Conservation (phyloP, 2,329 filamentous ascomycete species). For the Tetracladium maxilliforme region DNA sequence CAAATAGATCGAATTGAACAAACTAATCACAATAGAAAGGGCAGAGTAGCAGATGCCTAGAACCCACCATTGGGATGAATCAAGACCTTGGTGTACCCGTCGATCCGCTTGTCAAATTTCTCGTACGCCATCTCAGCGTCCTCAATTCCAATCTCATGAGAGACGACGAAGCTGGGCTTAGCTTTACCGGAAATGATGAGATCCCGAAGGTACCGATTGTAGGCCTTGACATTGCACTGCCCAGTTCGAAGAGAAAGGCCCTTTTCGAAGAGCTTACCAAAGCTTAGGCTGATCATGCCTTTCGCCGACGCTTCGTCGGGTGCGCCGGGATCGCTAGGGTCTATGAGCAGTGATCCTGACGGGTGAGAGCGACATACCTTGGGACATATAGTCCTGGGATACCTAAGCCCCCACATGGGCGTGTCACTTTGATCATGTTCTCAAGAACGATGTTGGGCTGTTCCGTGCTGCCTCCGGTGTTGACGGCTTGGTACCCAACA, state of each 20-base stretch:
- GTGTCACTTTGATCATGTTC: slow-evolving; percentile 46
- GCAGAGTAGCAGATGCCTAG: no score
- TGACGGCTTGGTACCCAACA: slow-evolving; percentile 50
- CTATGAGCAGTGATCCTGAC: slow-evolving; percentile 13
- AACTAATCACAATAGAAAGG: no score
- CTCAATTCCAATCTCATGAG: slow-evolving; percentile 47
- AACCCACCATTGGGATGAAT: slow-evolving; percentile 45
- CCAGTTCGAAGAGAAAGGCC: slow-evolving; percentile 44
- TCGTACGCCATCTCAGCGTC: slow-evolving; percentile 45
- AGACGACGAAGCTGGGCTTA: slow-evolving; percentile 52
- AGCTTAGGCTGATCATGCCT: slow-evolving; percentile 47
- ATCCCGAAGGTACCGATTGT: slow-evolving; percentile 51
- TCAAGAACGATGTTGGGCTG: slow-evolving; percentile 48
- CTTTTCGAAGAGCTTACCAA: slow-evolving; percentile 58
- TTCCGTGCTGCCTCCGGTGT: slow-evolving; percentile 37
- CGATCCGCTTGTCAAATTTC: slow-evolving; percentile 50
- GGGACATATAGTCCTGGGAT: slow-evolving; percentile 29
- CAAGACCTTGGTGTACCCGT: slow-evolving; percentile 54
- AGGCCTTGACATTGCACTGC: slow-evolving; percentile 54
- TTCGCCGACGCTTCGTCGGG: slow-evolving; percentile 44
- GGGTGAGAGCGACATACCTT: slow-evolving; percentile 2
- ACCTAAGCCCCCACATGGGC: slow-evolving; percentile 44
- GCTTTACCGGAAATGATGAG: slow-evolving; percentile 49
- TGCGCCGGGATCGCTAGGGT: slow-evolving; percentile 45
- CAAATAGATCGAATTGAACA: no score